Conservation (phyloP, 208 protist species). For the Trypanosoma avium region DNA sequence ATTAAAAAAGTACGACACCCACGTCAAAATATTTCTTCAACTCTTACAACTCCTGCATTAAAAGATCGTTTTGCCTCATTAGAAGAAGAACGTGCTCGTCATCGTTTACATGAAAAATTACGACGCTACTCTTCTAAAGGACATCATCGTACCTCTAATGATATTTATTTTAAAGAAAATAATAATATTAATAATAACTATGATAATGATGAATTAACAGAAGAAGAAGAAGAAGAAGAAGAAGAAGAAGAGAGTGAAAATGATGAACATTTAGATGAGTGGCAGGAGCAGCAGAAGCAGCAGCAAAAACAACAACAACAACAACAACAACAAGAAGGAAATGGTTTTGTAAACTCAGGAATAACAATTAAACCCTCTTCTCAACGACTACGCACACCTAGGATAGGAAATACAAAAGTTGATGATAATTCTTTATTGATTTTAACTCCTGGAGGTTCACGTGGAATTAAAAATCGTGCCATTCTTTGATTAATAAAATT, state of each 20-base stretch:
- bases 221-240: background rate
- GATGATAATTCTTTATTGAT: background rate
- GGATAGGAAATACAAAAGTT: background rate
- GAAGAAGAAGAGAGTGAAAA: background rate
- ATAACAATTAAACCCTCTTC: background rate
- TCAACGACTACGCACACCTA: background rate
- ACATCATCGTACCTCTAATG: background rate
- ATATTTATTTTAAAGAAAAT: background rate
- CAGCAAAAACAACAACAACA: no score
- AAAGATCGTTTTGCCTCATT: conserved; percentile 10
- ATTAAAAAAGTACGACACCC: background rate
- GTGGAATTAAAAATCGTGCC: conserved; percentile 6
- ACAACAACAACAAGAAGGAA: no score
- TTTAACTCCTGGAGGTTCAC: background rate
- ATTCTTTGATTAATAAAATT: conserved; percentile 8
- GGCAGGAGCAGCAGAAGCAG: background rate
- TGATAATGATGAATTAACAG: background rate
- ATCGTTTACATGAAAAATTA: conserved; percentile 9
- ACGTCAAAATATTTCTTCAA: background rate
- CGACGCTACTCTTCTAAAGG: background rate
- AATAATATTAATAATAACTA: background rate
- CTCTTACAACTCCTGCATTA: conserved; percentile 7
- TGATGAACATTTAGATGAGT: background rate
- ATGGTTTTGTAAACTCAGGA: background rate
- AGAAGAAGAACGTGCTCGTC: conserved; percentile 10